phyloP scores from a whole-genome alignment of 306 rosid genomes.

The Inga oerstediana region DNA sequence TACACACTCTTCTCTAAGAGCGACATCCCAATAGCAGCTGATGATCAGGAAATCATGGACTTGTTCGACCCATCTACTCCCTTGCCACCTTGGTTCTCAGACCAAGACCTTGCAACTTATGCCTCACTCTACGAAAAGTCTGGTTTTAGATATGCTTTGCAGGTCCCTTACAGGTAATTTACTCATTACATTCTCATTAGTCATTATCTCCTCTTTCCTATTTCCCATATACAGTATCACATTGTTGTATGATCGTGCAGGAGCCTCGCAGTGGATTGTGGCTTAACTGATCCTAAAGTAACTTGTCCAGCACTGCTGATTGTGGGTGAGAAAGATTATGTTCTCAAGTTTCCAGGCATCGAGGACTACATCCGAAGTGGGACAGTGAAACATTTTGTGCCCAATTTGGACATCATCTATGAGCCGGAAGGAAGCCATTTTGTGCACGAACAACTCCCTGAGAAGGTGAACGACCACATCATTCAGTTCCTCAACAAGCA shows the following conservation, averaged over 20 bases:
- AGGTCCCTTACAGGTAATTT: conserved; percentile 58
- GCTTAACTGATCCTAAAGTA: conserved; percentile 53
- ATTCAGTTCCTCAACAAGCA: conserved; percentile 54
- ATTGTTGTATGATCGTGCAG: neutral
- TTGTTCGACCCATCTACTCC: conserved; percentile 56
- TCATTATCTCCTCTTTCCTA: too few species aligned
- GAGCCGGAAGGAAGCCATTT: conserved; percentile 62
- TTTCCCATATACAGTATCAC: neutral
- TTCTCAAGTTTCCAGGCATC: conserved; percentile 48
- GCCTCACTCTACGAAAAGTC: conserved; percentile 60
- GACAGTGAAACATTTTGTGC: conserved; percentile 50
- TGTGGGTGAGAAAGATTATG: conserved; percentile 63
- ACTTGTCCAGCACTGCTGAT: conserved; percentile 49
- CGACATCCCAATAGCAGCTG: conserved; percentile 56
- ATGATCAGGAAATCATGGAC: conserved; percentile 67
- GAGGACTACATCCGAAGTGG: conserved; percentile 59
- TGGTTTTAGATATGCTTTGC: conserved; percentile 58
- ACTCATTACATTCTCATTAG: neutral
- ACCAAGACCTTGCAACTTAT: conserved; percentile 56
- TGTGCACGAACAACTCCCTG: conserved; percentile 59
- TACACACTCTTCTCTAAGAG: conserved; percentile 58
- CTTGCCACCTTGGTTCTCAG: conserved; percentile 62
- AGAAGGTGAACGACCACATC: conserved; percentile 57
- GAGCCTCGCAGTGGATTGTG: conserved; percentile 19
- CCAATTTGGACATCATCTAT: conserved; percentile 48